Evolutionary conservation across 257 asterid genomes (phyloP).

Genomic region (Schizonepeta tenuifolia): DNA sequence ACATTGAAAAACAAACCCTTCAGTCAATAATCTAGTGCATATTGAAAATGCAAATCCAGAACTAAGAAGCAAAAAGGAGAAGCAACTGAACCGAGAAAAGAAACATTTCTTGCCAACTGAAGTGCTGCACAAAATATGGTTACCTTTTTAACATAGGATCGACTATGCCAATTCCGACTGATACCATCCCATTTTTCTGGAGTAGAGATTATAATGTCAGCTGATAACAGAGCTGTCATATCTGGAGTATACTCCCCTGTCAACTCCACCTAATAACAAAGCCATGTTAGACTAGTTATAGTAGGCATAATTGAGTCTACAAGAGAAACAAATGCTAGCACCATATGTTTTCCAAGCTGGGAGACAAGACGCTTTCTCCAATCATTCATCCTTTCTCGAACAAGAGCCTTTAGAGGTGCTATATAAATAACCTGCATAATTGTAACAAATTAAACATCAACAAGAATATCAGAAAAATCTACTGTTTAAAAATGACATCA

Average conservation of each 20-base stretch:
- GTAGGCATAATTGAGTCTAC: constrained; percentile 26
- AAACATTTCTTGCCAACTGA: constrained; percentile 21
- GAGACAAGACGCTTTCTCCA: constrained; percentile 94
- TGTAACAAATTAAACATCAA: constrained; percentile 29
- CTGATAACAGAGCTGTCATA: constrained; percentile 74
- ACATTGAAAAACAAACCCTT: constrained; percentile 18
- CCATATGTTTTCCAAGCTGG: constrained; percentile 91
- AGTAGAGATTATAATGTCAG: constrained; percentile 93
- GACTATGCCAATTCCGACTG: constrained; percentile 97
- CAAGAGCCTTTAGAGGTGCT: constrained; percentile 98
- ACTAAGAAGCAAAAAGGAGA: constrained; percentile 23
- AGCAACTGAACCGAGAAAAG: constrained; percentile 10
- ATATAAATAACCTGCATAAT: constrained; percentile 81
- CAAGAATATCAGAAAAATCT: constrained; percentile 22
- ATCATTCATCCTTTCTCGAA: constrained; percentile 96
- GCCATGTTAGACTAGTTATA: constrained; percentile 34
- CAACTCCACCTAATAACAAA: constrained; percentile 83
- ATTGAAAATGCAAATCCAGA: constrained; percentile 26
- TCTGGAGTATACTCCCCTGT: constrained; percentile 99
- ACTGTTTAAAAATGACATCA: constrained; percentile 13
- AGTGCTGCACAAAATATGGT: constrained; percentile 28
- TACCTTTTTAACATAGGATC: constrained; percentile 94
- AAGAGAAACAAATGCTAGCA: constrained; percentile 39
- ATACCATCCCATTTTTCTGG: constrained; percentile 99
- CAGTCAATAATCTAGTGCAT: constrained; percentile 19